A percentile compares a stretch with the other conserved stretches of the same genome.
Evolutionary conservation across 2,329 filamentous ascomycete genomes (phyloP).

Genomic region (Diaporthe nobilis): DNA sequence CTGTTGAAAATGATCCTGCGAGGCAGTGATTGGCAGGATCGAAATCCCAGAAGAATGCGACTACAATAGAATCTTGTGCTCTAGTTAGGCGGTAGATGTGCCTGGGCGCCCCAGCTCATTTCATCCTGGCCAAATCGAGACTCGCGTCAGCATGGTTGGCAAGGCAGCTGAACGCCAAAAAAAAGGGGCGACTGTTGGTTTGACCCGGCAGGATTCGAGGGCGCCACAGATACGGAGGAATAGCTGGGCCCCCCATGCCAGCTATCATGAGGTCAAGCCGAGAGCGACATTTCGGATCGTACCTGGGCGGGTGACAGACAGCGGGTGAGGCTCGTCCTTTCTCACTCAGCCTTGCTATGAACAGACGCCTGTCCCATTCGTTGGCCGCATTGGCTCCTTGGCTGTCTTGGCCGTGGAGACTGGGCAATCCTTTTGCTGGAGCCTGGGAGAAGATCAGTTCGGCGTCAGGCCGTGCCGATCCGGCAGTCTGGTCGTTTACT

Average conservation of each 20-base stretch:
- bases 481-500: background rate
- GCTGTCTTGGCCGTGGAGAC: constrained; percentile 19
- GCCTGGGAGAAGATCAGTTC: background rate
- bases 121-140: constrained; percentile 27
- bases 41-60: constrained; percentile 11
- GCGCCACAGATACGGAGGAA: background rate
- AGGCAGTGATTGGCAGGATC: constrained; percentile 13
- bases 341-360: background rate
- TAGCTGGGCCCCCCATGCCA: background rate
- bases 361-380: background rate
- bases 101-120: constrained; percentile 12
- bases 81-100: background rate
- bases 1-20: background rate
- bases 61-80: background rate
- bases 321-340: background rate
- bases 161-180: constrained; percentile 6
- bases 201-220: background rate
- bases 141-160: constrained; percentile 23
- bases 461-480: constrained; percentile 7
- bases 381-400: constrained; percentile 16
- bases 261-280: background rate
- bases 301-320: background rate
- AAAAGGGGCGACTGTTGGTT: background rate
- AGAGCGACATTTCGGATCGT: background rate
- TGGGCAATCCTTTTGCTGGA: background rate